Evolutionary conservation across 2,329 filamentous ascomycete species (phyloP), one percentile per base, ranked within the genome.

Genomic region (Bipolaris zeicola): DNA sequence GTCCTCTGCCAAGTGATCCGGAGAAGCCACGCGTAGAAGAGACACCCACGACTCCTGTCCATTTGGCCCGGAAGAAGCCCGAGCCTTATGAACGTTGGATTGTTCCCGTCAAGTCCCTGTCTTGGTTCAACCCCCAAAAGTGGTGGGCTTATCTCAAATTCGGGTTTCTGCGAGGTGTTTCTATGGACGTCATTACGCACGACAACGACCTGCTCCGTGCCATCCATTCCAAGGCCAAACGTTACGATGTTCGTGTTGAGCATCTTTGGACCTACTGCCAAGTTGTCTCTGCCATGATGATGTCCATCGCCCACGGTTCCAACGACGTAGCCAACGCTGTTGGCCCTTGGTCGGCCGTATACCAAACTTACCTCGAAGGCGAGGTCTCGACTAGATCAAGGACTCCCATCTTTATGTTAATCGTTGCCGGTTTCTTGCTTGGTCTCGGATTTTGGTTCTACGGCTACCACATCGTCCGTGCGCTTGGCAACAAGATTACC

Each of bases 301-400:
- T 88, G 31, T 89, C 87, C 1, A 90, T 91, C 66, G 87, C 87
- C 1, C 88, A 89, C 75, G 87, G 87, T 22, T 85, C 86, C 63
- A 89, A 89, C 71, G 87, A 89, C 58, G 83, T 89, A 18, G 79
- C 83, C 64, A 89, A 85, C 68, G 85, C 63, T 3, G 65, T 69
- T 7, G 67, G 64, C 7, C 87, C 86, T 1, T 87, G 84, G 67
- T 84, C 87, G 1, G 83, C 85, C 50, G 85, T 89, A 65, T 89
- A 81, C 75, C 77, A 83, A 58, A 83, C 87, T 60, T 89, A 85
- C 83, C 65, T 76, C 31, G 80, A 77, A 0, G 84, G 82, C 2
- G 68, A 65, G 0, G 70, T 85, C 1, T 71, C 76, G 0, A 70
- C 68, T 0, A 80, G 82, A 67, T 72, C 82, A 0, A 70, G 79